These are phyloP conservation scores for Takakia lepidozioides DNA, from an alignment of 225 moss, liverwort and hornwort species.

Conservation along the genomic window DNA sequence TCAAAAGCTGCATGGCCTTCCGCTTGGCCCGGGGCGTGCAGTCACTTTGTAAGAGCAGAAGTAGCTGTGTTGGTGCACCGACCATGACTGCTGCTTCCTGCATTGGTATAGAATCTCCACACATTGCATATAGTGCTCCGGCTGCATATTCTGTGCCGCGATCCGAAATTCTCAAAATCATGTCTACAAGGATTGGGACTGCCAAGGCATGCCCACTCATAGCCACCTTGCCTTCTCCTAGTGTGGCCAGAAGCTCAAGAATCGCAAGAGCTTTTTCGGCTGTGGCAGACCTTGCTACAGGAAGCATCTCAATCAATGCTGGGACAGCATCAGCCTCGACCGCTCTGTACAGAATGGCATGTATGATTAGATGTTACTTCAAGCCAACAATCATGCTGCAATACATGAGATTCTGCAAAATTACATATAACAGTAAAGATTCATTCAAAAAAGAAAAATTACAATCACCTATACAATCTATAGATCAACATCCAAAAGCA, in stretches of 20 bases:
- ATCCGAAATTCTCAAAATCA: constrained; percentile 46
- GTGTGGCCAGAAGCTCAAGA: constrained; percentile 38
- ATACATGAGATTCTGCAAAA: too few relatives aligned
- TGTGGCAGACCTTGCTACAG: constrained; percentile 32
- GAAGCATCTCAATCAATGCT: constrained; percentile 39
- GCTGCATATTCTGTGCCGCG: constrained; percentile 51
- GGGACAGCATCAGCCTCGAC: constrained; percentile 39
- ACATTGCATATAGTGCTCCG: constrained; percentile 32
- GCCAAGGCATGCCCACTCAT: constrained; percentile 44
- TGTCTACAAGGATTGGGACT: constrained; percentile 43
- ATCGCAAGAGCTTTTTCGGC: constrained; percentile 52
- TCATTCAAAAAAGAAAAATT: too few relatives aligned
- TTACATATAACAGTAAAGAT: too few relatives aligned
- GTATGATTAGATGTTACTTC: too few relatives aligned
- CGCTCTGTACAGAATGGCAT: constrained; percentile 22
- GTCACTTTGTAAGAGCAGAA: constrained; percentile 58
- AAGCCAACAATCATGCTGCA: too few relatives aligned
- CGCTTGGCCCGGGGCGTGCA: constrained; percentile 71
- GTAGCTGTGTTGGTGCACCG: constrained; percentile 43
- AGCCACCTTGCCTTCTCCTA: constrained; percentile 37
- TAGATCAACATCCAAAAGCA: too few relatives aligned
- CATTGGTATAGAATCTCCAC: constrained; percentile 26
- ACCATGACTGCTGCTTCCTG: constrained; percentile 44
- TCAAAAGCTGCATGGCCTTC: constrained; percentile 63
- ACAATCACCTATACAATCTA: too few relatives aligned